phyloP scores from a whole-genome alignment of 805 yeast species.

The Myxozyma nipponensis region DNA sequence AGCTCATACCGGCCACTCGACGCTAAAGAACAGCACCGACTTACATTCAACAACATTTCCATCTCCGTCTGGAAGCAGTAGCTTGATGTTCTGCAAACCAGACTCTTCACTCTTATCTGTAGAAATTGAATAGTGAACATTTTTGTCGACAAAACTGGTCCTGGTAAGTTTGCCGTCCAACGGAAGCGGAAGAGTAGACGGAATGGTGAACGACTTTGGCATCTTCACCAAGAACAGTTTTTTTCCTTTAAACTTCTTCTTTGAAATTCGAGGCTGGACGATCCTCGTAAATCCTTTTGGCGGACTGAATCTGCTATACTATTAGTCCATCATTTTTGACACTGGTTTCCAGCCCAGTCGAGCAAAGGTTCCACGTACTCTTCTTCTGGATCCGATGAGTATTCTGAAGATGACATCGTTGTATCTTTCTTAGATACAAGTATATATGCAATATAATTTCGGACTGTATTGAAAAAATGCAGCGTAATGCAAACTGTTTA shows the following conservation, averaged over 20 bases:
- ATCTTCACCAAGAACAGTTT: constrained; percentile 1
- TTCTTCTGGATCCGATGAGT: not conserved
- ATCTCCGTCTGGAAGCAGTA: constrained; percentile 8
- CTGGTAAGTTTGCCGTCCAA: not conserved
- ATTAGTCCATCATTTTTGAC: not conserved
- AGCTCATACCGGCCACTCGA: no score
- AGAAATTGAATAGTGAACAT: constrained; percentile 6
- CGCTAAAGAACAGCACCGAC: no score
- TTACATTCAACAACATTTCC: constrained; percentile 7
- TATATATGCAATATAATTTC: no score
- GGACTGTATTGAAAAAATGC: no score
- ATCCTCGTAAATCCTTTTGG: not conserved
- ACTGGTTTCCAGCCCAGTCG: not conserved
- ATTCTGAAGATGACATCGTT: constrained; percentile 1
- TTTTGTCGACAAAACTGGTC: constrained; percentile 1
- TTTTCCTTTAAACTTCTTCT: constrained; percentile 1
- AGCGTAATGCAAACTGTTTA: no score
- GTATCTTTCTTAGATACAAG: no score
- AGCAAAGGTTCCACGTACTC: not conserved
- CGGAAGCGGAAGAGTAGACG: not conserved
- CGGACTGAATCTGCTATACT: not conserved
- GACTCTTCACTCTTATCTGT: constrained; percentile 15
- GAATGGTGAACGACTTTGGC: not conserved
- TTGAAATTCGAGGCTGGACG: not conserved
- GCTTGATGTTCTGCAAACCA: constrained; percentile 7